phyloP scores from a whole-genome alignment of 768 basidiomycete genomes.

The Trametes sanguinea region DNA sequence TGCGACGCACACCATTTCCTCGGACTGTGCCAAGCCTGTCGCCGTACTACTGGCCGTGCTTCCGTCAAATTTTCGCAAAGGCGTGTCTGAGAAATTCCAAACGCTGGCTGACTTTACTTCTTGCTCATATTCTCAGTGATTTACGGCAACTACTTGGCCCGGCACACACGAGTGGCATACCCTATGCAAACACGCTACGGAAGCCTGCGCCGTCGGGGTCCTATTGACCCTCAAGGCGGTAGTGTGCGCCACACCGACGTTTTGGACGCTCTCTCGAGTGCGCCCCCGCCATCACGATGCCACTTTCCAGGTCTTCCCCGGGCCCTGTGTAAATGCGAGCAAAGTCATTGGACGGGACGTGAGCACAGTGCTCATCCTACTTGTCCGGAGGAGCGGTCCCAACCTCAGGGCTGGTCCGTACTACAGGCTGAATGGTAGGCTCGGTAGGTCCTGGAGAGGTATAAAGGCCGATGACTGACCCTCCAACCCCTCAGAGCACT shows the following conservation, averaged over 20 bases:
- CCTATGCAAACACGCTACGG: too few relatives aligned
- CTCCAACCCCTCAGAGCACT: background rate
- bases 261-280: slow-evolving; percentile 4
- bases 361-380: background rate
- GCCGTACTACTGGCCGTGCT: too few relatives aligned
- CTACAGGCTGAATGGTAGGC: background rate
- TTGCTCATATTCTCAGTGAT: too few relatives aligned
- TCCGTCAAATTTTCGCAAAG: background rate
- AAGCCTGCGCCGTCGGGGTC: too few relatives aligned
- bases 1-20: background rate
- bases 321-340: too few relatives aligned
- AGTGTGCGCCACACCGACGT: slow-evolving; percentile 2
- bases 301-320: background rate
- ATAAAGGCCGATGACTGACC: too few relatives aligned
- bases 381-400: background rate
- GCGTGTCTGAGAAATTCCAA: too few relatives aligned
- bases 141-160: too few relatives aligned
- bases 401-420: background rate
- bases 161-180: too few relatives aligned
- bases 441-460: background rate
- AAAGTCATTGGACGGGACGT: background rate
- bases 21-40: too few relatives aligned
- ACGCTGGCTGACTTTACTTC: too few relatives aligned
- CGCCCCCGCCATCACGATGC: background rate
- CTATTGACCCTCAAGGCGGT: too few relatives aligned